Evolutionary conservation across 148 eudicot species (phyloP).

Genomic region (Chenopodium suecicum): DNA sequence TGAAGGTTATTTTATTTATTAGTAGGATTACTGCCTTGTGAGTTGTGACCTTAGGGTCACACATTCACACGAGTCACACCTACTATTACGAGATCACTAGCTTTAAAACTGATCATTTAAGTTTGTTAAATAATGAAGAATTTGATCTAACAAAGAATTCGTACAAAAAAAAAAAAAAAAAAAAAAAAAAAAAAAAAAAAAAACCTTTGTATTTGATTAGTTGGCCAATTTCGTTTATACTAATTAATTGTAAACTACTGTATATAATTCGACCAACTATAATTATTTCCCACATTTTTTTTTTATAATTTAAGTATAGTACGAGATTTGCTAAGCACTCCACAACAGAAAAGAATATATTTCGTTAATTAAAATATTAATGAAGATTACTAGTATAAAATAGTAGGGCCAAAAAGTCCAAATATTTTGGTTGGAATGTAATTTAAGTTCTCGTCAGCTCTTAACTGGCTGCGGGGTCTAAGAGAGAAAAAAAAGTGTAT

Average conservation of each 20-base stretch:
- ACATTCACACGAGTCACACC: too few species aligned
- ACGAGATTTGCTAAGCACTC: background rate
- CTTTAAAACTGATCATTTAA: too few species aligned
- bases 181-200: too few species aligned
- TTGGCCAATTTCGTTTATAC: background rate
- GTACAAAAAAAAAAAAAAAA: too few species aligned
- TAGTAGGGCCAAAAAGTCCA: background rate
- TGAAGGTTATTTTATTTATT: background rate
- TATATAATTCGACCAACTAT: too few species aligned
- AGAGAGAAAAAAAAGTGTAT: background rate
- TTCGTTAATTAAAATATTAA: background rate
- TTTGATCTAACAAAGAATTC: too few species aligned
- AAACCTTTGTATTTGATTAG: too few species aligned
- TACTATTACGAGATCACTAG: too few species aligned
- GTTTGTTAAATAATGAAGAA: too few species aligned
- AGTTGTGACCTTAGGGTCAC: too few species aligned
- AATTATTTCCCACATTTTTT: too few species aligned
- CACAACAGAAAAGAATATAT: slow-evolving; percentile 2
- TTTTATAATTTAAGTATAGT: background rate
- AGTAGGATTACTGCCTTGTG: background rate
- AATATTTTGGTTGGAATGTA: background rate
- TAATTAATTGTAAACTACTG: background rate
- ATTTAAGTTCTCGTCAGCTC: background rate
- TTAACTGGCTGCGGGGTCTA: slow-evolving; percentile 12
- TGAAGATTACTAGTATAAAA: background rate